These are phyloP conservation scores for Coprinopsis sp. DNA, from an alignment of 768 basidiomycete species.

Conservation along the genomic window DNA sequence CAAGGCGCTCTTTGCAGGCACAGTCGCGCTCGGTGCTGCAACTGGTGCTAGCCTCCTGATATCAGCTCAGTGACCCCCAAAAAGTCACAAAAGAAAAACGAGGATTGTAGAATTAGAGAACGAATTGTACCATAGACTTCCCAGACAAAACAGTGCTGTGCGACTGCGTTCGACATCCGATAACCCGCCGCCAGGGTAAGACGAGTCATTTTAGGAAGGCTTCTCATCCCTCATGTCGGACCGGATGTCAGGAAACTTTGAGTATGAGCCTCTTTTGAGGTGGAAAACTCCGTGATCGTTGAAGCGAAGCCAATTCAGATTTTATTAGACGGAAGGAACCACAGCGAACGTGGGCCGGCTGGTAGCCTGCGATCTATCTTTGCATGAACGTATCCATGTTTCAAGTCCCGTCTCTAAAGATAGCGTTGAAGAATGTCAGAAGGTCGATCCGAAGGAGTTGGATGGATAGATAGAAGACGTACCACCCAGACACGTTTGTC, in stretches of 20 bases:
- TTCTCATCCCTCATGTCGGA: too few relatives aligned
- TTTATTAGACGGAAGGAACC: slow-evolving; percentile 10
- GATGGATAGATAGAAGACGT: neutral
- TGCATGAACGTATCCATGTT: slow-evolving; percentile 2
- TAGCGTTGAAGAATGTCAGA: neutral
- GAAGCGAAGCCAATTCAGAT: too few relatives aligned
- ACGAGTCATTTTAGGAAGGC: too few relatives aligned
- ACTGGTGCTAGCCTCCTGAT: neutral
- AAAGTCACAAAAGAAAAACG: neutral
- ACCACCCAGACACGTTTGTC: slow-evolving; percentile 1
- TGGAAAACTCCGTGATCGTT: neutral
- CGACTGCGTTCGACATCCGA: too few relatives aligned
- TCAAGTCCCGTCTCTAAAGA: neutral
- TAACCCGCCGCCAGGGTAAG: too few relatives aligned
- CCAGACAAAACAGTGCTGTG: too few relatives aligned
- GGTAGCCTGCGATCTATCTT: slow-evolving; percentile 3
- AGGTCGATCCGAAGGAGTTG: neutral
- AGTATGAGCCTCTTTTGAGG: too few relatives aligned
- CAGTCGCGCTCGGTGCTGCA: neutral
- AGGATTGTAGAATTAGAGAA: neutral
- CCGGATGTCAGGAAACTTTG: too few relatives aligned
- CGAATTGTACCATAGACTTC: too few relatives aligned
- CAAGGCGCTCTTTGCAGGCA: neutral
- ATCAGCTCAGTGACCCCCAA: neutral
- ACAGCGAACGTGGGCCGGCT: slow-evolving; percentile 3